Evolutionary conservation across 345 rosid species (phyloP), one percentile per base, ranked within the genome.

Genomic region (Brassica rapa): DNA sequence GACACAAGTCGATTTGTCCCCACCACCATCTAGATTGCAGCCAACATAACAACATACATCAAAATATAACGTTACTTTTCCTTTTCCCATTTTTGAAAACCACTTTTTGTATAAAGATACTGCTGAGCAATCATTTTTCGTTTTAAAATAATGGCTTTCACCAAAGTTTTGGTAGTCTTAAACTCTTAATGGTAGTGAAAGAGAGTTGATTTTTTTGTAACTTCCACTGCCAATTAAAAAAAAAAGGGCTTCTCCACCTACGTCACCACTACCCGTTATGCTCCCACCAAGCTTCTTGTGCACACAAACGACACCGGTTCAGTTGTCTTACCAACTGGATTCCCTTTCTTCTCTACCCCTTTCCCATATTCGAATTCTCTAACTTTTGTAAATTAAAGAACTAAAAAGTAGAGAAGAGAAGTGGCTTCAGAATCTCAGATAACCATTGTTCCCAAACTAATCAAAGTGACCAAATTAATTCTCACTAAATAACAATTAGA

Each of bases 401-500:
- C 25, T 24, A 24, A 24, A 24, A 24, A 24, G 25, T 24, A 24
- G 25, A 24, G 25, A 24, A 24, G 25, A 24, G 25, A 24, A 24
- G 25, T n/a, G 3, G 39, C 27, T 41, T 61, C 43, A 4, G 4
- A 62, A 19, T 51, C 24, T 62, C 46, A 4, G 4, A 62, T 37
- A 7, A 37, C 98, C 98, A 37, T 37, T 37, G 43, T 37, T 37
- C 8, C 11, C 43, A 37, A 37, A 37, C 43, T 6, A 37, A 6
- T 37, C 11, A 37, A 37, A 24, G 1, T 7, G 43, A 37, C 8
- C 43, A 37, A 37, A 37, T 37, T 37, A 37, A 37, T 2, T 37
- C 8, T 37, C 43, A 37, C 25, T 37, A 37, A 37, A 37, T 37
- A 9, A 37, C 7, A 37, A 37, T 6, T 37, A 37, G 8, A 37